Percentiles rank a stretch among this genome's conserved stretches.
These are phyloP conservation scores for Zymoseptoria tritici DNA, from an alignment of 2,329 filamentous ascomycete genomes.

Conservation along the genomic window DNA sequence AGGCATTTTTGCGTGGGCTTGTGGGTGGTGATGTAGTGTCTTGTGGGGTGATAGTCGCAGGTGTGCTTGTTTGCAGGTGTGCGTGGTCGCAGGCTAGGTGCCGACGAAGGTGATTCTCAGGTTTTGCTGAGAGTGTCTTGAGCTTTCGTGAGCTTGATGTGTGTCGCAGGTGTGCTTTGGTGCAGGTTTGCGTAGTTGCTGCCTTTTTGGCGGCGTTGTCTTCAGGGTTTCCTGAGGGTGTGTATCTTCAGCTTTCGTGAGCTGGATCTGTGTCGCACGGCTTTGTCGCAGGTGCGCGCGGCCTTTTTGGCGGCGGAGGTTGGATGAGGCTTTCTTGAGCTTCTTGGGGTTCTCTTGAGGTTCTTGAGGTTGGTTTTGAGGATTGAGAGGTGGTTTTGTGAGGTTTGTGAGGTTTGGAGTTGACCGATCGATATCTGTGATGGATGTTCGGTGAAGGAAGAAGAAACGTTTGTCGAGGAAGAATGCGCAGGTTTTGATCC, in stretches of 20 bases:
- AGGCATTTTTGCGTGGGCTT: neutral
- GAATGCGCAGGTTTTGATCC: neutral
- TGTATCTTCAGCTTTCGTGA: neutral
- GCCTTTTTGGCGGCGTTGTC: neutral
- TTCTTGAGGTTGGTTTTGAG: neutral
- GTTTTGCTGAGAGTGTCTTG: neutral
- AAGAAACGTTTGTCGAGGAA: neutral
- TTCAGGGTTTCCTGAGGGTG: neutral
- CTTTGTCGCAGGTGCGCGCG: neutral
- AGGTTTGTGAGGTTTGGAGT: neutral
- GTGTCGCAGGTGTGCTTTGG: neutral
- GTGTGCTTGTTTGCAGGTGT: neutral
- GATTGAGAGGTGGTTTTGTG: neutral
- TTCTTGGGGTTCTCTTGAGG: neutral
- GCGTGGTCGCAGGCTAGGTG: neutral
- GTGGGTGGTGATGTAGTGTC: neutral
- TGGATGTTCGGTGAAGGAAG: neutral
- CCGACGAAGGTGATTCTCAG: neutral
- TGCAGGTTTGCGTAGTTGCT: neutral
- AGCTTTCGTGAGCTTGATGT: neutral
- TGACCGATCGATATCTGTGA: neutral
- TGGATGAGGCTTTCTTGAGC: neutral
- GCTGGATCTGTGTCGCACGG: neutral
- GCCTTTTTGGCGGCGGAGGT: neutral
- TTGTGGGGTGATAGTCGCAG: neutral